Evolutionary conservation across 148 eudicot genomes (phyloP).

Genomic region (Chenopodium quinoa): DNA sequence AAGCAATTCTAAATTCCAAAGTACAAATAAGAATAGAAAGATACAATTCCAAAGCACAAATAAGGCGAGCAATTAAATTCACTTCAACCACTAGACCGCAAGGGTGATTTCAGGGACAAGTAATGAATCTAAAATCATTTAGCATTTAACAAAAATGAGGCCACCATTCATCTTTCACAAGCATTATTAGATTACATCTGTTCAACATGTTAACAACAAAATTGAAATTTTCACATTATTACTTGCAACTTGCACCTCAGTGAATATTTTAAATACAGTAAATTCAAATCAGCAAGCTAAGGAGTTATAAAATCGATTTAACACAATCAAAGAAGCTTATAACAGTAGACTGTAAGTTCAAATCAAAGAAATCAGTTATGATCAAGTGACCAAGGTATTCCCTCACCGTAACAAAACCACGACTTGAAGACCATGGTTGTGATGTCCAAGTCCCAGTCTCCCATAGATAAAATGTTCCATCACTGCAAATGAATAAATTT

Average conservation of each 20-base stretch:
- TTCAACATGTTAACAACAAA: not conserved
- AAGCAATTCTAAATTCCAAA: no score
- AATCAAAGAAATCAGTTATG: not conserved
- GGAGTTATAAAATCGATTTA: not conserved
- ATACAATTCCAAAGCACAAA: not conserved
- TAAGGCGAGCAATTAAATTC: no score
- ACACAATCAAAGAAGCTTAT: not conserved
- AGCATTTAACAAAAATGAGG: not conserved
- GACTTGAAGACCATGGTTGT: slow-evolving; percentile 86
- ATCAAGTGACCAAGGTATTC: not conserved
- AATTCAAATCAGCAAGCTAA: not conserved
- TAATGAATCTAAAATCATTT: not conserved
- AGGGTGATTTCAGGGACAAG: not conserved
- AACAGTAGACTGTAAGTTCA: not conserved
- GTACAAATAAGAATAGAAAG: not conserved
- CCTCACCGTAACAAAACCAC: slow-evolving; percentile 89
- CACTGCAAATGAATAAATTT: slow-evolving; percentile 46
- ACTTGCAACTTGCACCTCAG: not conserved
- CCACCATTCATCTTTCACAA: not conserved
- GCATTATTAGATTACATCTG: not conserved
- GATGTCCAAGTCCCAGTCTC: slow-evolving; percentile 98
- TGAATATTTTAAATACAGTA: not conserved
- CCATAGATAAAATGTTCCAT: slow-evolving; percentile 98
- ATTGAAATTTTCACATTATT: not conserved
- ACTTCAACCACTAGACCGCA: not conserved